A percentile compares a stretch with the other conserved stretches of the same genome.
These are phyloP conservation scores for Colletotrichum orbiculare DNA, from an alignment of 2,329 filamentous ascomycete genomes.

Conservation along the genomic window DNA sequence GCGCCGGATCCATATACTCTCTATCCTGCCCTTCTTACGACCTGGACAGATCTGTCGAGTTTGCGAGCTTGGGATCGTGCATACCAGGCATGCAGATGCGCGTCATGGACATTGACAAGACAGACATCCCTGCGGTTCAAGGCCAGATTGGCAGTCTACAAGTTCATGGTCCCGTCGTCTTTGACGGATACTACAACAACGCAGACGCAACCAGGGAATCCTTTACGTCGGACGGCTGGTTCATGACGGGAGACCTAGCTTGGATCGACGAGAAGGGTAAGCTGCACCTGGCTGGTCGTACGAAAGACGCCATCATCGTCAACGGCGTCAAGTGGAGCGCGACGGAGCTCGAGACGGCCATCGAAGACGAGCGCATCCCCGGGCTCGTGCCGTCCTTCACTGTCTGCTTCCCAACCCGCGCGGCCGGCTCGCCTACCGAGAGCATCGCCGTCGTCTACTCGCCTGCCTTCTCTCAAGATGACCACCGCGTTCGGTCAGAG, in stretches of 20 bases:
- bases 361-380: slow-evolving; percentile 48
- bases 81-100: slow-evolving; percentile 54
- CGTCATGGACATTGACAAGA: slow-evolving; percentile 40
- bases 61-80: slow-evolving; percentile 52
- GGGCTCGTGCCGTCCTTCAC: slow-evolving; percentile 43
- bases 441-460: slow-evolving; percentile 52
- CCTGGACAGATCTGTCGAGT: slow-evolving; percentile 39
- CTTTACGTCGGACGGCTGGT: slow-evolving; percentile 62
- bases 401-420: slow-evolving; percentile 52
- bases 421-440: slow-evolving; percentile 47
- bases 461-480: slow-evolving; percentile 42
- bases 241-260: slow-evolving; percentile 52
- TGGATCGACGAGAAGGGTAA: slow-evolving; percentile 47
- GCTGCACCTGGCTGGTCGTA: slow-evolving; percentile 50
- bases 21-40: slow-evolving; percentile 54
- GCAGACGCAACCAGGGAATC: slow-evolving; percentile 66
- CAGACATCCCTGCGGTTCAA: slow-evolving; percentile 27
- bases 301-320: slow-evolving; percentile 57
- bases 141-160: slow-evolving; percentile 66
- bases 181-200: slow-evolving; percentile 73
- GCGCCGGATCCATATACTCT: slow-evolving; percentile 60
- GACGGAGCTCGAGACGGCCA: slow-evolving; percentile 49
- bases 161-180: slow-evolving; percentile 69
- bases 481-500: slow-evolving; percentile 40
- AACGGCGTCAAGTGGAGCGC: slow-evolving; percentile 58